A percentile compares a stretch with the other conserved stretches of the same genome.
phyloP scores from a whole-genome alignment of 345 rosid species.

The Alliaria petiolata region DNA sequence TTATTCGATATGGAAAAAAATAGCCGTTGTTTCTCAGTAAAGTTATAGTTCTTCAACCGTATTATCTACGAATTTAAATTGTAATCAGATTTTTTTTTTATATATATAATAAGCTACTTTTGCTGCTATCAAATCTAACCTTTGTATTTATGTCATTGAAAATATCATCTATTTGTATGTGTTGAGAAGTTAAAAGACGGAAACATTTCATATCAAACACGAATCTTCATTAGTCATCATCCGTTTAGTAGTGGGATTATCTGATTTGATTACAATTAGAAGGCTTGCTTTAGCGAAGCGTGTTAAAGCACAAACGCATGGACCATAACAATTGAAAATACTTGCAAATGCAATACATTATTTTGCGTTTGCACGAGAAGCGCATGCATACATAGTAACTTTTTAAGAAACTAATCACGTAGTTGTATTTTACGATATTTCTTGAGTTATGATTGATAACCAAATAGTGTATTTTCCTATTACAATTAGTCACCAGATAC shows the following conservation, averaged over 20 bases:
- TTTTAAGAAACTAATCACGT: not conserved
- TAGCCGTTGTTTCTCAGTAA: not conserved
- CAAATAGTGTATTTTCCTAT: not conserved
- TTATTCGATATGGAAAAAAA: not conserved
- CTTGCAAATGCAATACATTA: not conserved
- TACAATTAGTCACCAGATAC: not conserved
- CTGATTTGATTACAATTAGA: constrained; percentile 1
- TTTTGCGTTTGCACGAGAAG: not conserved
- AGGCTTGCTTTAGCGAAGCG: constrained; percentile 3
- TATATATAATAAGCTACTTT: too few species aligned
- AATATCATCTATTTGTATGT: not conserved
- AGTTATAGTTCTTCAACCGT: not conserved
- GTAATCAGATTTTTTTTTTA: not conserved
- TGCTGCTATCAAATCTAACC: too few species aligned
- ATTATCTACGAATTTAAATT: not conserved
- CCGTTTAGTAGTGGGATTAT: constrained; percentile 7
- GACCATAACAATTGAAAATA: not conserved
- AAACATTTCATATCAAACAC: constrained; percentile 1
- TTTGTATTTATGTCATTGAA: not conserved
- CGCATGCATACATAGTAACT: not conserved
- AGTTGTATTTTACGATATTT: not conserved
- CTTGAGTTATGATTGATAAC: not conserved
- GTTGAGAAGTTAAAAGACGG: not conserved
- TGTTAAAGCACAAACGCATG: constrained; percentile 19
- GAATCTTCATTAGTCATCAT: constrained; percentile 16